phyloP scores from a whole-genome alignment of 805 yeast genomes.

The Tetrapisispora nanseiensis region DNA sequence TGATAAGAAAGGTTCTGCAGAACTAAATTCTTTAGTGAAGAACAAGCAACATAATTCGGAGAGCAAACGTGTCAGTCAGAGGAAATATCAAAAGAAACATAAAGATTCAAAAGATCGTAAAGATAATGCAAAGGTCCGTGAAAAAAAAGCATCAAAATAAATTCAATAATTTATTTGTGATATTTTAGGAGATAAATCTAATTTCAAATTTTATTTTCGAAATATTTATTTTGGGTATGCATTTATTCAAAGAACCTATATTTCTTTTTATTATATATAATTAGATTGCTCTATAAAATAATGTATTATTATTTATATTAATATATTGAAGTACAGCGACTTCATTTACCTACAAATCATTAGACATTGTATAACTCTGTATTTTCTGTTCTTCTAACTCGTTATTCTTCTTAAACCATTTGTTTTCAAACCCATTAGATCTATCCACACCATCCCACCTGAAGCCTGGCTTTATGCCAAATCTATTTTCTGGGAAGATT shows the following conservation, averaged over 20 bases:
- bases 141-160: too few relatives aligned
- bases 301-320: not conserved
- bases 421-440: conserved; percentile 74
- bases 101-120: not conserved
- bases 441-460: conserved; percentile 92
- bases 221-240: too few relatives aligned
- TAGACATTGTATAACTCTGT: conserved; percentile 30
- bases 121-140: not conserved
- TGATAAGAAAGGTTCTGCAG: conserved; percentile 9
- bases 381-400: conserved; percentile 29
- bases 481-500: conserved; percentile 55
- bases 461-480: conserved; percentile 65
- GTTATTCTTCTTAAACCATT: conserved; percentile 40
- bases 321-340: too few relatives aligned
- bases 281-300: not conserved
- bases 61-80: not conserved
- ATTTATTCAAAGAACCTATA: too few relatives aligned
- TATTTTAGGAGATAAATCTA: too few relatives aligned
- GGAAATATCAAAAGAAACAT: not conserved
- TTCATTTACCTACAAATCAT: conserved; percentile 29
- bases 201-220: too few relatives aligned
- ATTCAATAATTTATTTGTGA: too few relatives aligned
- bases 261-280: not conserved
- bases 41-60: not conserved
- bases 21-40: conserved; percentile 5